Evolutionary conservation across 495 filamentous ascomycete genomes (phyloP).

Genomic region (Darksidea phi): DNA sequence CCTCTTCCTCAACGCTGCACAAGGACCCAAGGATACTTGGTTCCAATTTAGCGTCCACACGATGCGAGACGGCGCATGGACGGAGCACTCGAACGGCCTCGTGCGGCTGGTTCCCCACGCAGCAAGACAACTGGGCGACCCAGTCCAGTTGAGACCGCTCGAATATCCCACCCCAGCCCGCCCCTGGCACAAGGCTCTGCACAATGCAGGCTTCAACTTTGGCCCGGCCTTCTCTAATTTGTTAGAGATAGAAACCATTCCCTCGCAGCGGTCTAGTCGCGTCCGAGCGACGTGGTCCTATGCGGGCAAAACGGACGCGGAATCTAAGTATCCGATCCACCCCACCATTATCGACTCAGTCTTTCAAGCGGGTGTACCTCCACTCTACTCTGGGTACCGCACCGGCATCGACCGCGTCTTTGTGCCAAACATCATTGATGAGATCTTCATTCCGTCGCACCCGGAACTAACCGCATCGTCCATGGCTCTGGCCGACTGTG

Average conservation of each 20-base stretch:
- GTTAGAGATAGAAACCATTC: not conserved
- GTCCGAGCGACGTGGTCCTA: not conserved
- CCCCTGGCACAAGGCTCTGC: slow-evolving; percentile 11
- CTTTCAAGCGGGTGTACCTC: not conserved
- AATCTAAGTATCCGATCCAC: not conserved
- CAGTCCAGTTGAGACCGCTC: not conserved
- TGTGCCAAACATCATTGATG: not conserved
- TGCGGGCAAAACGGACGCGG: not conserved
- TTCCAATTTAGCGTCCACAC: not conserved
- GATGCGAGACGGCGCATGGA: not conserved
- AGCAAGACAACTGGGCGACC: not conserved
- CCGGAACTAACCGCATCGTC: not conserved
- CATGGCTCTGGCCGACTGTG: not conserved
- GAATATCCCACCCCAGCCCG: not conserved
- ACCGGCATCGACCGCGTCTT: not conserved
- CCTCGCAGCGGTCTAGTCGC: not conserved
- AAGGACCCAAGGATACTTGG: slow-evolving; percentile 3
- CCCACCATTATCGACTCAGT: not conserved
- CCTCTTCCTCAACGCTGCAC: not conserved
- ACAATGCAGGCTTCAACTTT: slow-evolving; percentile 2
- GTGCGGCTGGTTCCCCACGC: not conserved
- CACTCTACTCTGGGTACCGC: not conserved
- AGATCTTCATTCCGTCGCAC: not conserved
- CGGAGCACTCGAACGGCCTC: not conserved
- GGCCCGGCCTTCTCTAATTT: slow-evolving; percentile 3